Evolutionary conservation across 345 rosid genomes (phyloP), one percentile per base, ranked within the genome.

Genomic region (Lumnitzera littorea): DNA sequence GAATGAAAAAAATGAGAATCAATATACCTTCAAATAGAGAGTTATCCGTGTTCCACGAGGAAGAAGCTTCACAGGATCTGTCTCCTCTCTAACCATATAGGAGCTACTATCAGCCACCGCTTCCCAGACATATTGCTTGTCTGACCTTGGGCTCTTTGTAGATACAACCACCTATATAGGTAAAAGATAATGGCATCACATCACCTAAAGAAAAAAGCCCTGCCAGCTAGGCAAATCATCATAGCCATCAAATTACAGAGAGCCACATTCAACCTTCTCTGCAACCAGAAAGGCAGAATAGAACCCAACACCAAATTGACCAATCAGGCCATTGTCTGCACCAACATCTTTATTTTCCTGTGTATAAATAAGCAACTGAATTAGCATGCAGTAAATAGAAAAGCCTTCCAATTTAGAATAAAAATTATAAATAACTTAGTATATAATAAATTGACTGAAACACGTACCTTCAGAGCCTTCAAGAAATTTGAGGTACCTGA

Each of bases 291-390:
- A 94, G 56, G 99, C 91, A 60, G 99, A 90, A 79, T 94, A 90
- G 76, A 94, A 94, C 17, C 99, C 99, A 75, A 94, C 99, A 80
- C 97, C 99, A 78, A 94, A 94, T 72, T 94, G 99, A 29, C 99
- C 99, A 12, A 94, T 94, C 83, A 94, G 73, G 56, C 88, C 68
- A 25, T 81, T 94, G 77, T 94, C 99, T 13, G 85, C 83, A 17
- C 99, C 97, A n/a, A 78, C 70, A 60, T 94, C 97, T 66, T 88
- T 71, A 75, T 88, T 94, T 71, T 94, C 99, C 99, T 94, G 63
- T 58, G 43, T 36, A 36, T 36, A 36, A 20, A 36, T 36, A 36
- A 36, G 7, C 43, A 36, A 9, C 11, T 36, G 9, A 36, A 4
- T 36, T 36, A 36, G 43, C 11, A 36, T 36, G 7, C 11, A 9